phyloP scores from a whole-genome alignment of 352 stramenopile genomes.

The Phytopythium litorale region DNA sequence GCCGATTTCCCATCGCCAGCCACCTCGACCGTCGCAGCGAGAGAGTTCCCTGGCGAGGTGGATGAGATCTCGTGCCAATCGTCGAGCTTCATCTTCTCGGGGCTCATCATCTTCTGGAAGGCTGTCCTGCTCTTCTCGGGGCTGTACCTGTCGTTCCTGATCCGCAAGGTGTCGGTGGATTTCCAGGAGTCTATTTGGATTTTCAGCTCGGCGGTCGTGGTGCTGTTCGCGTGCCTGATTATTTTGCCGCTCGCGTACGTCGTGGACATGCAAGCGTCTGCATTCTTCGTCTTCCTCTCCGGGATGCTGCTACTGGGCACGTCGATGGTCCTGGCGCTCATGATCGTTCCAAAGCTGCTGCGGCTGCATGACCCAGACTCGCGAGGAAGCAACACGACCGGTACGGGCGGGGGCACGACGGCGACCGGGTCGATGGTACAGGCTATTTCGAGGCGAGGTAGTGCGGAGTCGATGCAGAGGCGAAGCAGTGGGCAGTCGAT shows the following conservation, averaged over 20 bases:
- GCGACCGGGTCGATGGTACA: background rate
- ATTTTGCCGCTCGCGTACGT: constrained; percentile 50
- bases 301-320: constrained; percentile 27
- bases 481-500: too few relatives aligned
- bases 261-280: constrained; percentile 27
- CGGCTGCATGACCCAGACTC: constrained; percentile 16
- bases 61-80: constrained; percentile 33
- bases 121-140: constrained; percentile 37
- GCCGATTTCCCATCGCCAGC: too few relatives aligned
- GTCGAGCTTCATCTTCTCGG: constrained; percentile 47
- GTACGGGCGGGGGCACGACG: too few relatives aligned
- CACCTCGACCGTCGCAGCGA: too few relatives aligned
- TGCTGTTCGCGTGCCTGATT: constrained; percentile 45
- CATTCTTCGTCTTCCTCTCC: constrained; percentile 36
- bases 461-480: background rate
- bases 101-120: constrained; percentile 55
- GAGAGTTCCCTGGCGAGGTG: too few relatives aligned
- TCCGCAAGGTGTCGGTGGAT: too few relatives aligned
- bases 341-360: constrained; percentile 39
- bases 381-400: background rate
- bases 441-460: background rate
- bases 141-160: constrained; percentile 44
- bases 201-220: constrained; percentile 38
- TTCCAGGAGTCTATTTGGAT: constrained; percentile 33
- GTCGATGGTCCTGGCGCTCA: constrained; percentile 32